These are phyloP conservation scores for Pestalotiopsis fici DNA, from an alignment of 2,329 filamentous ascomycete genomes.

Conservation along the genomic window DNA sequence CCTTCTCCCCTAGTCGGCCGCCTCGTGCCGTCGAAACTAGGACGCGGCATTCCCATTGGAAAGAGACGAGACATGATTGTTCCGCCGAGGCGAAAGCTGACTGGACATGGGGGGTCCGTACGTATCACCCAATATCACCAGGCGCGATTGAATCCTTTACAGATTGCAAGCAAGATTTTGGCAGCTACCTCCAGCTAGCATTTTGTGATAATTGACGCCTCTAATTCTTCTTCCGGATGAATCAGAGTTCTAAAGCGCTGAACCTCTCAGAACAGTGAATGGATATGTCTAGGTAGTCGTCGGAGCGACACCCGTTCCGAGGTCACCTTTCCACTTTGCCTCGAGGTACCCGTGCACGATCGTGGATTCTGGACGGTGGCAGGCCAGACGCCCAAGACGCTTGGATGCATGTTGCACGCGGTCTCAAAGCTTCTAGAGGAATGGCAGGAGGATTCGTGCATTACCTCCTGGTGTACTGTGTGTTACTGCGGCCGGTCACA, in stretches of 20 bases:
- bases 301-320: background rate
- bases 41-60: background rate
- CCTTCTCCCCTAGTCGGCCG: background rate
- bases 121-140: background rate
- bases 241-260: no score
- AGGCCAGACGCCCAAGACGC: background rate
- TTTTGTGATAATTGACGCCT: background rate
- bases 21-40: background rate
- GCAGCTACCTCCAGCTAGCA: background rate
- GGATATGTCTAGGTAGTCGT: background rate
- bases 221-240: background rate
- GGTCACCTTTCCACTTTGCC: background rate
- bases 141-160: background rate
- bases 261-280: no score
- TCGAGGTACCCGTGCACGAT: background rate
- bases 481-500: background rate
- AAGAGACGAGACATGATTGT: background rate
- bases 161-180: background rate
- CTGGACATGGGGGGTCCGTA: background rate
- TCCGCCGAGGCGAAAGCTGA: background rate
- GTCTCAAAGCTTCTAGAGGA: background rate
- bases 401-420: background rate
- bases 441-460: background rate
- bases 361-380: background rate
- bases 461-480: background rate